Base-by-base conservation (phyloP, 2,329 filamentous ascomycete species). In the Metarhizium guizhouense region DNA sequence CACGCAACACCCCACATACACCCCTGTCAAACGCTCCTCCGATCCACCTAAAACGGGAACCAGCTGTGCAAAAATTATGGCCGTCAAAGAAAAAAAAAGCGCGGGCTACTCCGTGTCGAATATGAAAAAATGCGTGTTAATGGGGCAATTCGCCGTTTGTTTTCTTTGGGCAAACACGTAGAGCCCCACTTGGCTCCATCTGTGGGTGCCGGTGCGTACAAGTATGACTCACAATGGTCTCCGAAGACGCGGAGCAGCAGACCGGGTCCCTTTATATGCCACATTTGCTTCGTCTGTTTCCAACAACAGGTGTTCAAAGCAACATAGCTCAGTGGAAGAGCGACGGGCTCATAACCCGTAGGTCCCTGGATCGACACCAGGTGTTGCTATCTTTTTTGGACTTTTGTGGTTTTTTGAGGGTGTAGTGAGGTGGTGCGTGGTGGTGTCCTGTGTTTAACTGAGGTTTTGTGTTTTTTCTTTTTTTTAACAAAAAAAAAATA, bases 291-390 rank as follows among this genome's bases (percentile, higher is more conserved):
- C 20, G 25, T 6, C 3, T 13, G 8, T 29, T 16, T 20, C 18
- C 18, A 20, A n/a, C 48, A 50, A 34, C 20, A 25, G 13, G 47
- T 34, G 32, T 11, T 18, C 34, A 29, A 29, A 53, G 51, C 56
- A 62, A 59, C 52, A 57, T 64, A 61, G 60, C 62, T 61, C 62
- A 63, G 62, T 55, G 61, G 62, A 63, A 64, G 62, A 62, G 63
- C 62, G 63, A 61, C 63, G 63, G 62, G 63, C 63, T 65, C 63
- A 65, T 65, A 64, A 64, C 63, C 62, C 63, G 62, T 61, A 65
- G 62, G 62, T 58, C 62, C 59, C 59, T 61, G 58, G 62, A 63
- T 63, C 61, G 61, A 63, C 59, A 63, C 61, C 54, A 60, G 57
- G 59, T 57, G 59, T 57, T 61, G 62, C 62, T 64, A 64, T 53